A percentile compares a stretch with the other conserved stretches of the same genome.
Conservation (phyloP, 148 eudicot genomes). For the Vaccinium darrowii region DNA sequence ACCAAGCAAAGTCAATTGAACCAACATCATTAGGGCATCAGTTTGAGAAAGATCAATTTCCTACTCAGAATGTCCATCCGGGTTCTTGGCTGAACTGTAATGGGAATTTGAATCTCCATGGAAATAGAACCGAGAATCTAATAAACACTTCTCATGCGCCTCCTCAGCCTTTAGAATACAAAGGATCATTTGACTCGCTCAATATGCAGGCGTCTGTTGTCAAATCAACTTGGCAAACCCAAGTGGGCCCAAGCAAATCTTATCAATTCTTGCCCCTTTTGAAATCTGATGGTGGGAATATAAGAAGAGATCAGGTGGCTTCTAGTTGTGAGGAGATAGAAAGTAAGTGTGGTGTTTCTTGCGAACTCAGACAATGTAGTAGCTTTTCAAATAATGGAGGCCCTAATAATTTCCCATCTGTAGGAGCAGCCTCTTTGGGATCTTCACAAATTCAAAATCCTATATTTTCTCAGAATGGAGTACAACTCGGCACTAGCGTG, state of each 20-base stretch:
- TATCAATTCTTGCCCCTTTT: neutral
- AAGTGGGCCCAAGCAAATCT: conserved; percentile 9
- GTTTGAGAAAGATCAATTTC: conserved; percentile 22
- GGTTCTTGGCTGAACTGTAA: conserved; percentile 23
- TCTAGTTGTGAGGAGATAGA: conserved; percentile 16
- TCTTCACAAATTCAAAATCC: conserved; percentile 22
- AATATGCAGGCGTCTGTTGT: conserved; percentile 16
- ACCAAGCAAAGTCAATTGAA: conserved; percentile 20
- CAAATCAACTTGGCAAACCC: conserved; percentile 18
- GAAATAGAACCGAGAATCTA: conserved; percentile 15
- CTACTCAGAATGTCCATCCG: conserved; percentile 26
- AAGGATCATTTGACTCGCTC: conserved; percentile 19
- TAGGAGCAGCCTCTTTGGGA: conserved; percentile 22
- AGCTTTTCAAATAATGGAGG: conserved; percentile 18
- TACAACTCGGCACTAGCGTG: conserved; percentile 21
- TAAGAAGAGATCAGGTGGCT: conserved; percentile 11
- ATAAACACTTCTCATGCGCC: conserved; percentile 27
- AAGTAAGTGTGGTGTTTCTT: conserved; percentile 17
- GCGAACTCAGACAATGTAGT: conserved; percentile 17
- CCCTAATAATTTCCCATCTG: conserved; percentile 10
- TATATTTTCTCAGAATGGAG: conserved; percentile 30
- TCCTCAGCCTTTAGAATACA: conserved; percentile 26
- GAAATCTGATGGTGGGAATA: conserved; percentile 3
- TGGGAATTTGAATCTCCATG: conserved; percentile 27
- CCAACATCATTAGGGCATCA: conserved; percentile 20